A percentile compares a stretch with the other conserved stretches of the same genome.
These are phyloP conservation scores for Arthrobotrys sinensis DNA, from an alignment of 2,329 filamentous ascomycete genomes.

Conservation along the genomic window DNA sequence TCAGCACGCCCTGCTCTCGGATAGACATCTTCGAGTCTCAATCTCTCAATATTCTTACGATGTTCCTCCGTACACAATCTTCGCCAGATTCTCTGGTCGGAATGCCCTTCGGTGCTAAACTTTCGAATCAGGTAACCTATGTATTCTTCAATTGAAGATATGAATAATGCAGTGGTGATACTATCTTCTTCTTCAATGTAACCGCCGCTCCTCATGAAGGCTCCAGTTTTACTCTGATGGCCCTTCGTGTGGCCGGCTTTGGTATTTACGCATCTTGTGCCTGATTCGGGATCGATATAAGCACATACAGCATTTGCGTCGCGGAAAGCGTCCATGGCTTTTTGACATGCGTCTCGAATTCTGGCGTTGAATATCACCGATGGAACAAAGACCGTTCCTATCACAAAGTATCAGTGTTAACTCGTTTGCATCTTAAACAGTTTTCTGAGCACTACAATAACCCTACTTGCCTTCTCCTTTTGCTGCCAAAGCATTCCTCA, in stretches of 20 bases:
- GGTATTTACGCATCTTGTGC: slow-evolving; percentile 5
- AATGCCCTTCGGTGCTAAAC: not conserved
- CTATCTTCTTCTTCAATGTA: not conserved
- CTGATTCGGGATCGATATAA: not conserved
- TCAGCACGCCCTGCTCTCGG: not conserved
- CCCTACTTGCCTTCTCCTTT: not conserved
- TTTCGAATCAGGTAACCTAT: not conserved
- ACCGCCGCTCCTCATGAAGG: not conserved
- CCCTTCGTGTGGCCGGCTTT: slow-evolving; percentile 4
- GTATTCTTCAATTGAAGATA: not conserved
- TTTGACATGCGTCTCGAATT: not conserved
- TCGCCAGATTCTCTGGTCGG: not conserved
- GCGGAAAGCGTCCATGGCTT: not conserved
- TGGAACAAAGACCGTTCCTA: not conserved
- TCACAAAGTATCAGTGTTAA: not conserved
- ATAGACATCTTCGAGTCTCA: not conserved
- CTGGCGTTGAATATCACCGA: not conserved
- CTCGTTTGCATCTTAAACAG: not conserved
- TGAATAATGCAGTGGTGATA: not conserved
- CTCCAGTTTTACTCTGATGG: slow-evolving; percentile 7
- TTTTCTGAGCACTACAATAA: not conserved
- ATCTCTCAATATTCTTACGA: not conserved
- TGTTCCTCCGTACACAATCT: not conserved
- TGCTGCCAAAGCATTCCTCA: slow-evolving; percentile 6
- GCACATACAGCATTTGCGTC: not conserved